phyloP scores from a whole-genome alignment of 768 basidiomycete genomes.

The Auricularia heimuer region DNA sequence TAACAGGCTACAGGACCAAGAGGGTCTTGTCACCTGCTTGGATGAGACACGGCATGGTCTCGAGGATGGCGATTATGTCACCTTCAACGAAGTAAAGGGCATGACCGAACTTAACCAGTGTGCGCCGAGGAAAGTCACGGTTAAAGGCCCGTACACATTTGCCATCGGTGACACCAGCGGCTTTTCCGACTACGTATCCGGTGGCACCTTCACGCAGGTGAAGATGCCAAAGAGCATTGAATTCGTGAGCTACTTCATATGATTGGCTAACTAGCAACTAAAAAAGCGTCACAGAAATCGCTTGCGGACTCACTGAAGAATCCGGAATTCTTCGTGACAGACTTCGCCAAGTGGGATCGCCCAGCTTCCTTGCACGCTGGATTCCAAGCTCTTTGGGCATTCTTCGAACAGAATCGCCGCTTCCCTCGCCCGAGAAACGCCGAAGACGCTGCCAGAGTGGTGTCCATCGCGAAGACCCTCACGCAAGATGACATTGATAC shows the following conservation, averaged over 20 bases:
- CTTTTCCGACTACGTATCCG: slow-evolving; percentile 66
- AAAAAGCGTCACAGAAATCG: slow-evolving; percentile 58
- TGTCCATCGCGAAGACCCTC: slow-evolving; percentile 70
- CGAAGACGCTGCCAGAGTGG: slow-evolving; percentile 64
- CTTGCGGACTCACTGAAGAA: slow-evolving; percentile 70
- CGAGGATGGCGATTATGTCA: slow-evolving; percentile 97
- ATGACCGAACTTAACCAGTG: slow-evolving; percentile 87
- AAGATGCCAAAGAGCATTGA: slow-evolving; percentile 97
- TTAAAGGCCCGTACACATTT: slow-evolving; percentile 98
- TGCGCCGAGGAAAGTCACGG: slow-evolving; percentile 82
- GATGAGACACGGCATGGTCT: slow-evolving; percentile 97
- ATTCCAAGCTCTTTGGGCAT: slow-evolving; percentile 87
- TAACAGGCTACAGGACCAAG: slow-evolving; percentile 47
- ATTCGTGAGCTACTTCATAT: slow-evolving; percentile 54
- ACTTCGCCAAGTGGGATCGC: slow-evolving; percentile 95
- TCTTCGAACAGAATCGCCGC: slow-evolving; percentile 49
- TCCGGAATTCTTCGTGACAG: slow-evolving; percentile 88
- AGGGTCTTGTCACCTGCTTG: slow-evolving; percentile 91
- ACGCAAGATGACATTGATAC: slow-evolving; percentile 72
- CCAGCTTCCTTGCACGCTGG: slow-evolving; percentile 84
- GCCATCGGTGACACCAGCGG: slow-evolving; percentile 84
- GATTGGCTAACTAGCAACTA: slow-evolving; percentile 5
- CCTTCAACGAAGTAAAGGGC: slow-evolving; percentile 92
- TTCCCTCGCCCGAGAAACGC: slow-evolving; percentile 76
- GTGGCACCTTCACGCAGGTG: slow-evolving; percentile 95